Base-by-base conservation (phyloP, 1,284 basidiomycete genomes). In the Puccinia polysora region DNA sequence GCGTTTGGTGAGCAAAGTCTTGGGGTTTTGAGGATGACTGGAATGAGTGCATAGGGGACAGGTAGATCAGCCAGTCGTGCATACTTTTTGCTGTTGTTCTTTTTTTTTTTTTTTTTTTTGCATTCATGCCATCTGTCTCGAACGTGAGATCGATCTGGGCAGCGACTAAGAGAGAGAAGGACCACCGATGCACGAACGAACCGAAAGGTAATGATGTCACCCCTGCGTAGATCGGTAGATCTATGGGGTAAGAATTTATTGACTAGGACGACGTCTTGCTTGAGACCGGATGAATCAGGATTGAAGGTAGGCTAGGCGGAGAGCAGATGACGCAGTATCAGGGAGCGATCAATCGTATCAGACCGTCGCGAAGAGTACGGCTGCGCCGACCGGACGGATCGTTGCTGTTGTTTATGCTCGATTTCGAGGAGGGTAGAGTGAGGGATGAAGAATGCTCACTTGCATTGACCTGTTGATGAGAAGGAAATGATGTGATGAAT, bases 161-260 rank as follows among this genome's bases (percentile, higher is more conserved):
- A 12, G 28, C n/a, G 10, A 32, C 53, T 15, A 20, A 58, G 55
- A 20, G 32, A 30, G 7, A n/a, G 7, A 15, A 28, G 50, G 20
- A 58, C n/a, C 20, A 58, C n/a, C 32, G 36, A n/a, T n/a, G n/a
- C n/a, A n/a, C n/a, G 6, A 23, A 76, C 77, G 59, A 65, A 82
- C 81, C 80, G 81, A 18, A 85, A 74, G 1, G 82, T 83, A 12
- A 84, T 83, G 43, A 85, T 81, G 73, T 85, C 83, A 1, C 83
- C 84, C 4, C 81, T 75, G 7, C 78, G 73, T 55, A 78, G 81
- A 47, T 40, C 47, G 2, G 18, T 32, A 7, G 75, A 59, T 71
- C 79, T 78, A 40, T 60, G 10, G 25, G 28, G 15, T 47, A 62
- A 14, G 49, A 70, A 81, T 5, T 81, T 78, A 70, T 84, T 82